Evolutionary conservation across 805 yeast species (phyloP).

Genomic region (Yarrowia deformans): DNA sequence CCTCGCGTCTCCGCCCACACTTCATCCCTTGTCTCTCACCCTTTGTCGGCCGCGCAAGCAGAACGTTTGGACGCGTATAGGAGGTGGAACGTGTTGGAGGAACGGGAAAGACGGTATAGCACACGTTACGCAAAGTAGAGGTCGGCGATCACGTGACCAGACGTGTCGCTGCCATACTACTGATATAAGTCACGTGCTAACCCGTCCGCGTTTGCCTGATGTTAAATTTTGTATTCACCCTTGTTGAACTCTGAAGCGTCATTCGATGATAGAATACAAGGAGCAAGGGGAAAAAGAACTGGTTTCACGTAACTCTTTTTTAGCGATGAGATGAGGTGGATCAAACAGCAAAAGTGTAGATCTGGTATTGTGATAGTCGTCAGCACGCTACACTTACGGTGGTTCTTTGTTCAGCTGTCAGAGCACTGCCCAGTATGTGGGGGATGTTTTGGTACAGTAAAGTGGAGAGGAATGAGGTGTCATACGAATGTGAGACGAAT

Average conservation of each 20-base stretch:
- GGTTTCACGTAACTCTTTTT: not conserved
- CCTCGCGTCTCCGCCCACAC: not conserved
- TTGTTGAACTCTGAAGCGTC: not conserved
- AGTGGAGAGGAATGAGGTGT: not conserved
- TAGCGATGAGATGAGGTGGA: constrained; percentile 23
- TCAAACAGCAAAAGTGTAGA: not conserved
- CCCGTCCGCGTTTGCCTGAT: too few relatives aligned
- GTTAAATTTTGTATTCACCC: not conserved
- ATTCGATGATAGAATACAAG: too few relatives aligned
- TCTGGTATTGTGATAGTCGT: not conserved
- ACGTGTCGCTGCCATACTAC: too few relatives aligned
- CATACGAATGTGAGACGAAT: too few relatives aligned
- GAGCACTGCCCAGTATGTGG: not conserved
- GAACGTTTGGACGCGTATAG: not conserved
- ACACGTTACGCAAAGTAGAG: too few relatives aligned
- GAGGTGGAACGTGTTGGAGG: not conserved
- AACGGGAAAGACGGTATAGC: too few relatives aligned
- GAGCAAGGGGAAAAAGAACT: not conserved
- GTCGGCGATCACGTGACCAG: too few relatives aligned
- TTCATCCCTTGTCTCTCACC: constrained; percentile 10
- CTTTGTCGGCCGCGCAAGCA: constrained; percentile 11
- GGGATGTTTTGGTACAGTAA: too few relatives aligned
- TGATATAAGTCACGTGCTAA: too few relatives aligned
- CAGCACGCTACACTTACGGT: not conserved
- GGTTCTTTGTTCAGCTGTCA: not conserved